Percentiles rank a stretch among this genome's conserved stretches.
phyloP scores from a whole-genome alignment of 2,329 filamentous ascomycete species.

The Alternaria novae-zelandiae region DNA sequence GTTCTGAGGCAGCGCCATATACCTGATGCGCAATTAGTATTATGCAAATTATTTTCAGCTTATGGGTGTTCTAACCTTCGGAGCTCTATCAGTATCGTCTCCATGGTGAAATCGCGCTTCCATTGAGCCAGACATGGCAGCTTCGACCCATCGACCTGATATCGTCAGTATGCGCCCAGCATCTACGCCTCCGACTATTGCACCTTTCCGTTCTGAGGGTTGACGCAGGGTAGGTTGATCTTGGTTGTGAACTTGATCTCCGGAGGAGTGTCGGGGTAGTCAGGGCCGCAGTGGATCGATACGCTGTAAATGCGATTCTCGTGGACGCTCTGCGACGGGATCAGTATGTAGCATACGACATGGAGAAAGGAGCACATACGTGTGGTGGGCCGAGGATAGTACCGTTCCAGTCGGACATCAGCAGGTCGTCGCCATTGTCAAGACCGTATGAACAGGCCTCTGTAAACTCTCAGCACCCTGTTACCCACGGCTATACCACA shows the following conservation, averaged over 20 bases:
- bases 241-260: slow-evolving; percentile 91
- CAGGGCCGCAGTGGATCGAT: slow-evolving; percentile 90
- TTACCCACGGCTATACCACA: background rate
- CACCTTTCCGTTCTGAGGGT: slow-evolving; percentile 76
- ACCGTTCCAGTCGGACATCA: slow-evolving; percentile 99
- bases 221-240: slow-evolving; percentile 96
- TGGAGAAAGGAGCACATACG: slow-evolving; percentile 62
- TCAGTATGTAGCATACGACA: slow-evolving; percentile 4
- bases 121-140: slow-evolving; percentile 86
- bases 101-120: slow-evolving; percentile 94
- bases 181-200: background rate
- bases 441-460: slow-evolving; percentile 98
- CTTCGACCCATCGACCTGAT: slow-evolving; percentile 80
- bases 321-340: slow-evolving; percentile 74
- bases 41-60: background rate
- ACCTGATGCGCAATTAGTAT: slow-evolving; percentile 60
- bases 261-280: slow-evolving; percentile 89
- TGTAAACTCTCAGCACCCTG: slow-evolving; percentile 45
- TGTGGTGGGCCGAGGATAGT: slow-evolving; percentile 97
- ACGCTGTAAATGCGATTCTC: slow-evolving; percentile 99
- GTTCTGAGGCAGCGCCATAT: slow-evolving; percentile 88
- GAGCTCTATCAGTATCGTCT: slow-evolving; percentile 87
- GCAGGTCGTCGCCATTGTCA: slow-evolving; percentile 88
- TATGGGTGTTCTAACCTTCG: slow-evolving; percentile 65
- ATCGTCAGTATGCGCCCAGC: slow-evolving; percentile 5